A percentile compares a stretch with the other conserved stretches of the same genome.
These are phyloP conservation scores for Barnettozyma botsteinii DNA, from an alignment of 805 yeast genomes.

Conservation along the genomic window DNA sequence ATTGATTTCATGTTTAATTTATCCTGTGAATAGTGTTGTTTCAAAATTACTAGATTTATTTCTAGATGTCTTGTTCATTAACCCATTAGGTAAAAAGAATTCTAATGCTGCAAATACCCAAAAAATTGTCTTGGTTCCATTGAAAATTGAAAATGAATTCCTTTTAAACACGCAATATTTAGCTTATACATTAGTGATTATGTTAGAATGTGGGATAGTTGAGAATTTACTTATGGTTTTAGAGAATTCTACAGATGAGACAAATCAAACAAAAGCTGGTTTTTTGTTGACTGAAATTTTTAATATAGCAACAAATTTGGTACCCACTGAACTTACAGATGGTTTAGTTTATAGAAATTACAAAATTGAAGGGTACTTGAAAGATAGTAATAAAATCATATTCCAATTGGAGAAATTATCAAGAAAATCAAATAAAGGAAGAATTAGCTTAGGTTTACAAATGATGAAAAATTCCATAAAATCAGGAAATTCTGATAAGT, in stretches of 20 bases:
- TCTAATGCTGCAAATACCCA: slow-evolving; percentile 6
- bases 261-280: slow-evolving; percentile 52
- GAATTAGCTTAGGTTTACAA: slow-evolving; percentile 31
- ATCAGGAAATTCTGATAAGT: neutral
- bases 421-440: slow-evolving; percentile 33
- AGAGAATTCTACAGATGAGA: slow-evolving; percentile 38
- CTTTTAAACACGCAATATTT: slow-evolving; percentile 55
- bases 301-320: slow-evolving; percentile 43
- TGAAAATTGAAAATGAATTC: slow-evolving; percentile 37
- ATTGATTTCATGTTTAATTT: slow-evolving; percentile 55
- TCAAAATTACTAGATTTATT: slow-evolving; percentile 66
- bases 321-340: slow-evolving; percentile 43
- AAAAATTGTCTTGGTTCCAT: slow-evolving; percentile 20
- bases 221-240: slow-evolving; percentile 40
- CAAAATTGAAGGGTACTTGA: slow-evolving; percentile 1
- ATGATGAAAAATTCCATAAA: slow-evolving; percentile 18
- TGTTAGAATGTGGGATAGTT: slow-evolving; percentile 52
- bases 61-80: slow-evolving; percentile 58
- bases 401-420: slow-evolving; percentile 45
- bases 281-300: slow-evolving; percentile 58
- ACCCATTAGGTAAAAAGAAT: slow-evolving; percentile 35
- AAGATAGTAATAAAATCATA: slow-evolving; percentile 26
- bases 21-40: slow-evolving; percentile 50
- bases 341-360: slow-evolving; percentile 5
- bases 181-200: slow-evolving; percentile 50